These are phyloP conservation scores for Lachnellula hyalina DNA, from an alignment of 2,329 filamentous ascomycete genomes.

Conservation along the genomic window DNA sequence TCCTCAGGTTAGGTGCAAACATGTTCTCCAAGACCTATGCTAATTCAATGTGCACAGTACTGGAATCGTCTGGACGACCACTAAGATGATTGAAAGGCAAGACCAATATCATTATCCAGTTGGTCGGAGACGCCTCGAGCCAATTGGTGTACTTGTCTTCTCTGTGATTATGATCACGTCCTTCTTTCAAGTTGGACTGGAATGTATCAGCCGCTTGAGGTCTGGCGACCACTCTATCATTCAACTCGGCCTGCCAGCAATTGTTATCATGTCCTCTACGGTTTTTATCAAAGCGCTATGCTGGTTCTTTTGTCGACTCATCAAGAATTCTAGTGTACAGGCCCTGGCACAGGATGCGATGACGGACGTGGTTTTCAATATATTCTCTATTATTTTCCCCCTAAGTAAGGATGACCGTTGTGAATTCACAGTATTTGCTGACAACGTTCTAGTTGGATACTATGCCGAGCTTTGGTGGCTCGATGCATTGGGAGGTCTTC, in stretches of 20 bases:
- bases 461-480: constrained; percentile 60
- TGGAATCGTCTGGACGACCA: constrained; percentile 56
- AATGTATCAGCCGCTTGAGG: constrained; percentile 53
- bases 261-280: constrained; percentile 52
- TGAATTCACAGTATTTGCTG: background rate
- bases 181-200: constrained; percentile 55
- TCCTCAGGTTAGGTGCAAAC: constrained; percentile 33
- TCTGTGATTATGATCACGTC: constrained; percentile 59
- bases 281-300: constrained; percentile 55
- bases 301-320: constrained; percentile 51
- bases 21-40: background rate
- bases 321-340: constrained; percentile 60
- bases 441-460: constrained; percentile 42
- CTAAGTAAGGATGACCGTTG: constrained; percentile 31
- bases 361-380: constrained; percentile 60
- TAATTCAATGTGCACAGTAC: constrained; percentile 37
- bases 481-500: constrained; percentile 54
- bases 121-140: constrained; percentile 51
- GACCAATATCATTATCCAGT: constrained; percentile 47
- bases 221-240: constrained; percentile 44
- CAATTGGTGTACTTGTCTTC: constrained; percentile 58
- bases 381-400: constrained; percentile 56
- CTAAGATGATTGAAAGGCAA: constrained; percentile 47
- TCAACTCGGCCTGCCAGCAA: constrained; percentile 46
- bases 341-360: constrained; percentile 60